Evolutionary conservation across 1,284 basidiomycete genomes (phyloP).

Genomic region (Ustilago loliicola): DNA sequence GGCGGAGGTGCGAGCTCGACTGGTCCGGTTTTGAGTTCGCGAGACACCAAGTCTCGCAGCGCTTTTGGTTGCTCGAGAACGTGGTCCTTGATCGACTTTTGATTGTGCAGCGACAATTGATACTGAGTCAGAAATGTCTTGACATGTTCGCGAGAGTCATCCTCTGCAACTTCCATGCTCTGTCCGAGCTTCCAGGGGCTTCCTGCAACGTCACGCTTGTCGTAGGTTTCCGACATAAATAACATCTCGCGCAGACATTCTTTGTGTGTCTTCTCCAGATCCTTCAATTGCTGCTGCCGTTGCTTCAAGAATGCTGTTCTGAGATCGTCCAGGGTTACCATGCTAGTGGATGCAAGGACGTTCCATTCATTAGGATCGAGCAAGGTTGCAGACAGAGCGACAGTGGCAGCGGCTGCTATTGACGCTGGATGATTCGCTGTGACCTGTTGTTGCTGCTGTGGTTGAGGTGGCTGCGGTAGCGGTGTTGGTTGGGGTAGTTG

Average conservation of each 20-base stretch:
- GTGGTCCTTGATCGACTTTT: constrained; percentile 35
- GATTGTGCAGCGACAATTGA: constrained; percentile 29
- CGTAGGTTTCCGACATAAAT: constrained; percentile 47
- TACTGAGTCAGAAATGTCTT: constrained; percentile 29
- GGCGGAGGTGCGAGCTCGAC: constrained; percentile 48
- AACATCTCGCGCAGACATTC: constrained; percentile 45
- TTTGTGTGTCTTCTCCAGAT: constrained; percentile 33
- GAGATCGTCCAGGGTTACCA: constrained; percentile 51
- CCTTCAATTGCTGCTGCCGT: constrained; percentile 41
- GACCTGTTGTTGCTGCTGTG: constrained; percentile 36
- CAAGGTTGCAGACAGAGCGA: constrained; percentile 44
- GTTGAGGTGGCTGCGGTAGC: constrained; percentile 9
- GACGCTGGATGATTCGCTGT: constrained; percentile 51
- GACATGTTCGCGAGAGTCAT: constrained; percentile 35
- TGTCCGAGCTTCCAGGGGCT: constrained; percentile 49
- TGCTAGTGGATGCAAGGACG: constrained; percentile 50
- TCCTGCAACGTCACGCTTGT: constrained; percentile 38
- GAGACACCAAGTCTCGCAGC: constrained; percentile 30
- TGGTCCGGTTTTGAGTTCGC: constrained; percentile 37
- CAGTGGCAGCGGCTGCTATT: constrained; percentile 47
- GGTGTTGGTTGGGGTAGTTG: constrained; percentile 4
- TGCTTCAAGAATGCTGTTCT: constrained; percentile 44
- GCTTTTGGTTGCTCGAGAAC: constrained; percentile 35
- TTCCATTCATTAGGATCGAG: constrained; percentile 56
- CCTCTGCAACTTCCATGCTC: constrained; percentile 35